Conservation (phyloP, 2,329 filamentous ascomycete genomes). For the Didymella segeticola region DNA sequence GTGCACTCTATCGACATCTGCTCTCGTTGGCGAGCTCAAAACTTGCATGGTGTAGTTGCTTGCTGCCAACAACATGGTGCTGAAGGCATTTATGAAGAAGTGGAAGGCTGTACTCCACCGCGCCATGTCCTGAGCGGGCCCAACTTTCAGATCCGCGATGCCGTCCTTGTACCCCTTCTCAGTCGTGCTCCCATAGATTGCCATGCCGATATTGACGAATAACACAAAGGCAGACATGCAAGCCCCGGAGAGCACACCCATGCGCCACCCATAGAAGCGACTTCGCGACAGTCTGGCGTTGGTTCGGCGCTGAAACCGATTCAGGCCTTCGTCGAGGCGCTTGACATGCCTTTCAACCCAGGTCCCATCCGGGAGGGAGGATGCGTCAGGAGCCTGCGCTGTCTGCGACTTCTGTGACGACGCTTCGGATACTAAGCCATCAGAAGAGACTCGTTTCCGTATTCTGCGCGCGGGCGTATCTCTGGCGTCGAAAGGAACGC, state of each 20-base stretch:
- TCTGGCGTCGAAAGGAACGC: not conserved
- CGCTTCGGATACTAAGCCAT: not conserved
- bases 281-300: not conserved
- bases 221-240: constrained; percentile 24
- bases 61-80: constrained; percentile 30
- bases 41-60: constrained; percentile 40
- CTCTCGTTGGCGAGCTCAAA: constrained; percentile 28
- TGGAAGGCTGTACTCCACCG: constrained; percentile 44
- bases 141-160: constrained; percentile 1
- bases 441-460: not conserved
- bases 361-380: not conserved
- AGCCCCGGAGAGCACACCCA: constrained; percentile 25
- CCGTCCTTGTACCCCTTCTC: not conserved
- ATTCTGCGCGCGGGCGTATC: not conserved
- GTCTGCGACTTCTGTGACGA: not conserved
- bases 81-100: constrained; percentile 58
- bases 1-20: constrained; percentile 32
- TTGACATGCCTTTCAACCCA: not conserved
- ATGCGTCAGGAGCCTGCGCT: not conserved
- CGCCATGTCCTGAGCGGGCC: not conserved
- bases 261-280: constrained; percentile 28
- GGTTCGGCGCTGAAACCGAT: not conserved
- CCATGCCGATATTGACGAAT: constrained; percentile 19
- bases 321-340: not conserved
- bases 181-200: not conserved